phyloP scores from a whole-genome alignment of 352 stramenopile species.

The Pythium aristosporum region DNA sequence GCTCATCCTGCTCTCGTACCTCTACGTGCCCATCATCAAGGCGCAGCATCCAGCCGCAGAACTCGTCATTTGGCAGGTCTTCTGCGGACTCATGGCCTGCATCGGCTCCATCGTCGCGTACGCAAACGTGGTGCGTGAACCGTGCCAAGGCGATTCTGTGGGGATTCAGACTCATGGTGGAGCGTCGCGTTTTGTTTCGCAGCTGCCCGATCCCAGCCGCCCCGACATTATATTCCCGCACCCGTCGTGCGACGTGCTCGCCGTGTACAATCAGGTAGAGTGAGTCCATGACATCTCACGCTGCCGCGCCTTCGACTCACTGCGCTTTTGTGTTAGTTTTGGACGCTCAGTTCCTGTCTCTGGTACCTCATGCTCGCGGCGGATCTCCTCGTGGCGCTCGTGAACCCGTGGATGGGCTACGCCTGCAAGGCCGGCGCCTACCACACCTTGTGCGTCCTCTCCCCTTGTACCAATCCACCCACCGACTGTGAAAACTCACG shows the following conservation, averaged over 20 bases:
- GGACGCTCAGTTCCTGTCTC: conserved; percentile 53
- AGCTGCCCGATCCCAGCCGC: conserved; percentile 9
- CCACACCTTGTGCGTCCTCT: conserved; percentile 61
- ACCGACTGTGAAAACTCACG: neutral
- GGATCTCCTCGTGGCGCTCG: conserved; percentile 80
- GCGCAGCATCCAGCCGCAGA: conserved; percentile 74
- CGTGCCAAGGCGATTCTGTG: neutral
- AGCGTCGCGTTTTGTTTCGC: neutral
- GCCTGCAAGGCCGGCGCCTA: conserved; percentile 84
- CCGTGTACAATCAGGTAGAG: conserved; percentile 61
- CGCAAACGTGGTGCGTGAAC: conserved; percentile 36
- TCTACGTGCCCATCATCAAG: conserved; percentile 73
- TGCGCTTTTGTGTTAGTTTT: conserved; percentile 48
- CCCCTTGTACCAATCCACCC: neutral
- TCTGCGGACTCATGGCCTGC: conserved; percentile 58
- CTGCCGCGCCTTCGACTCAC: neutral
- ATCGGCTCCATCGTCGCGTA: conserved; percentile 62
- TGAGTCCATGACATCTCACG: neutral
- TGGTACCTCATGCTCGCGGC: conserved; percentile 87
- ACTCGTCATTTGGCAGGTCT: conserved; percentile 80
- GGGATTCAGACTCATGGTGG: too few relatives aligned
- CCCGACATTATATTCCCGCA: conserved; percentile 6
- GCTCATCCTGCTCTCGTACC: conserved; percentile 66
- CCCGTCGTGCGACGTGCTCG: conserved; percentile 47
- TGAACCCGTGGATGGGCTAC: conserved; percentile 89